Base-by-base conservation (phyloP, 2,329 filamentous ascomycete species). In the Colletotrichum lupini region DNA sequence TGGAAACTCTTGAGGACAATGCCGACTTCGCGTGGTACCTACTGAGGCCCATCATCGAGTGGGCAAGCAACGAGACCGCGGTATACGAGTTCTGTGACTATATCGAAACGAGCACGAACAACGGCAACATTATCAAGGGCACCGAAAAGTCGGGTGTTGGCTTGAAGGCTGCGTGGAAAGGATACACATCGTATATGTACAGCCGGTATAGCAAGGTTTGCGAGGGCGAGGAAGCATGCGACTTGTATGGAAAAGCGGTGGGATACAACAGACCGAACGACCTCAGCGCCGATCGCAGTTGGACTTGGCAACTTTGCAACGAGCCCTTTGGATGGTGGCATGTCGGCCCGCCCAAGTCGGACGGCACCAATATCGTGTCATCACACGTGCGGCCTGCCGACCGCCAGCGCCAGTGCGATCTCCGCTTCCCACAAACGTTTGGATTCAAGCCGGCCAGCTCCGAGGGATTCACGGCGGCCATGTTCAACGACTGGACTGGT, bases 301-400 rank as follows among this genome's bases (percentile, higher is more conserved):
- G 68, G 69, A 19, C 35, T 2, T 74, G 69, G 64, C 64, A 73
- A 26, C 69, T 74, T 26, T 74, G 72, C 55, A 74, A 74, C 65
- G 72, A 73, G 49, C 66, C 71, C 35, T 56, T 73, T 16, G 69
- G 68, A 4, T 73, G 70, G 67, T 73, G 67, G 60, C 71, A 73
- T 6, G 46, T 69, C 2, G 71, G 67, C 1, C 72, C 72, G 32
- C 57, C 56, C 22, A 35, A 53, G 35, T 72, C 72, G 11, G 57
- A 74, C 32, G 68, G 72, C 28, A 74, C 49, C 24, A 63, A 67
- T 30, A 59, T 74, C 57, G 72, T 63, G 32, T 74, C 72, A 16
- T 62, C 61, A 24, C 32, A 72, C 26, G 30, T 67, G 6, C 62
- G 62, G 28, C 63, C 53, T 19, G 57, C 28, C 4, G 58, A 67